Evolutionary conservation across 2,329 filamentous ascomycete species (phyloP), one percentile per base, ranked within the genome.

Genomic region (Phaeosphaeriaceae sp.): DNA sequence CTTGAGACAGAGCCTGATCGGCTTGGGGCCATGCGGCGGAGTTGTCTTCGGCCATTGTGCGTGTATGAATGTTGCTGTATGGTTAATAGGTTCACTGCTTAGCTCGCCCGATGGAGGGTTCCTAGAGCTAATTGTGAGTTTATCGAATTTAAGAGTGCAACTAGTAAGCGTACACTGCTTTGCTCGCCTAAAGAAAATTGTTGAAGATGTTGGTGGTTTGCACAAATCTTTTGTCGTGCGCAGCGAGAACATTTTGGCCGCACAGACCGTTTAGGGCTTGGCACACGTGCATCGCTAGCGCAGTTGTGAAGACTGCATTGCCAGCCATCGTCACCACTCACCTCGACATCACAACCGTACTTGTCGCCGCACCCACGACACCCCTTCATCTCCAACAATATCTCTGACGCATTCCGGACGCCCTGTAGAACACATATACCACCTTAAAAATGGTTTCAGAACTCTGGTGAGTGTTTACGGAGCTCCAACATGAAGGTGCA

Each of bases 381-480:
- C 49, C 48, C 54, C 49, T 57, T 56, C 66, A 68, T 71, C 65
- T 64, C 66, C 63, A 53, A 52, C 46, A 54, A 60, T 54, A 66
- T 64, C 61, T 54, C 49, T 34, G 56, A 47, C 21, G 40, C 52
- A 37, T 56, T 59, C 55, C 46, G 54, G 56, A 63, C 55, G 49
- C 45, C 37, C 49, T 40, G 44, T 61, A 56, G 50, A 63, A 37
- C 41, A 42, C 52, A 46, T 54, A 60, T 30, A 62, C 39, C 52
- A 56, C 67, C 61, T 63, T 67, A 81, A 87, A 79, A 72, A 93
- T 94, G 89, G 78, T 86, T 75, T 81, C 87, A 70, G 89, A 92
- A 81, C 83, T 88, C 76, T 94, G 90, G 90, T 94, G 83, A 80
- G 88, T 85, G 73, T 54, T 33, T 50, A 52, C 57, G 61, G 58